Evolutionary conservation across 345 rosid species (phyloP), one percentile per base, ranked within the genome.

Genomic region (Gynandropsis gynandra): DNA sequence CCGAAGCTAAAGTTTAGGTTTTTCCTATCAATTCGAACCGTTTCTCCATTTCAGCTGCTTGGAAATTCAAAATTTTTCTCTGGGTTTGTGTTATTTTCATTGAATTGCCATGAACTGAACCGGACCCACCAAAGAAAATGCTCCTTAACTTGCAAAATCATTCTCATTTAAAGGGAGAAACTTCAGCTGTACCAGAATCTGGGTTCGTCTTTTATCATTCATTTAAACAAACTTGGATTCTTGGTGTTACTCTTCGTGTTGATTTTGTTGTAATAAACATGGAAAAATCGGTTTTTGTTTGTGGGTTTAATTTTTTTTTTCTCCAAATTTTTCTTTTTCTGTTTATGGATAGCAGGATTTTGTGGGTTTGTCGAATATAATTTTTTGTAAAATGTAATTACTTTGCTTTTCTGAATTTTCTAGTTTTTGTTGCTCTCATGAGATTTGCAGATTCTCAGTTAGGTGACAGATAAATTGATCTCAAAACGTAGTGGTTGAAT

Each of bases 101-200:
- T 44, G 37, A 49, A 14, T 51, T 48, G 59, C 9, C 34, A 5
- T 19, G 9, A 58, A 45, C 36, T 37, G 20, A 46, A 39, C 15
- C 19, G 33, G 43, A 15, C 34, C 69, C 59, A 58, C 59, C 16
- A 24, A 39, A 43, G 52, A 42, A n/a, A 56, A 35, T 56, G 68
- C 43, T 57, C 16, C 1, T 4, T 19, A 57, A 43, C 63, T 52
- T 64, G 53, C 42, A 51, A 64, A 50, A 44, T 58, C 43, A 37
- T 31, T 53, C 31, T 53, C 16, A 21, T 10, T 20, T 4, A 9
- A 13, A 1, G 13, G 40, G 13, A 36, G 2, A 46, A 10, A 37
- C 4, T 45, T 10, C 14, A 44, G 18, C 39, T 33, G 8, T 21
- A 42, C 42, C 41, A 31, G 11, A 10, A 36, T 36, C 40, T 36